Percentiles rank a stretch among this genome's conserved stretches.
Evolutionary conservation across 495 filamentous ascomycete species (phyloP).

Genomic region (Xylaria palmicola): DNA sequence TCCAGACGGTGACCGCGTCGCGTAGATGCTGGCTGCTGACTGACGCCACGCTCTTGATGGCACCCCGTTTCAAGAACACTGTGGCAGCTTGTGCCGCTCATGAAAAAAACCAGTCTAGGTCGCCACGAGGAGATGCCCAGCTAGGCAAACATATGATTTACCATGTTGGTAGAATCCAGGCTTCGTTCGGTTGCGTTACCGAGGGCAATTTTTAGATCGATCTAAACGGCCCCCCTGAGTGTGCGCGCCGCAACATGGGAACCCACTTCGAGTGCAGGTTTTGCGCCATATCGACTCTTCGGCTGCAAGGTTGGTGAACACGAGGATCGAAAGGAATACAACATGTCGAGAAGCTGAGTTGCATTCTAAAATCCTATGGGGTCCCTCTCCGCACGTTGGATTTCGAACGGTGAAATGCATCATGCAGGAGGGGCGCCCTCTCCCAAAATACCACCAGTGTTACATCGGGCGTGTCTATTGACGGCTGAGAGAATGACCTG

Average conservation of each 20-base stretch:
- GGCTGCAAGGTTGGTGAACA: not conserved
- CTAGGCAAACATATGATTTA: not conserved
- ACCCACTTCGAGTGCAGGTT: not conserved
- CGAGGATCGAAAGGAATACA: constrained; percentile 2
- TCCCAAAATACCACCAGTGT: constrained; percentile 3
- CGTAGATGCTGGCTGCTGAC: not conserved
- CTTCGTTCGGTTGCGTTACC: not conserved
- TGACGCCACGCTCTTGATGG: not conserved
- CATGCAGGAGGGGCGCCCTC: constrained; percentile 2
- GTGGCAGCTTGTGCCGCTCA: not conserved
- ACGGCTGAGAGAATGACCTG: not conserved
- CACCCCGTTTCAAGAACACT: constrained; percentile 4
- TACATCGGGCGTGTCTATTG: constrained; percentile 10
- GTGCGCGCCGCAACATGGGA: not conserved
- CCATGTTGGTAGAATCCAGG: not conserved
- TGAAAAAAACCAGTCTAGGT: not conserved
- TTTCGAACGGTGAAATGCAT: not conserved
- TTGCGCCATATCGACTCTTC: not conserved
- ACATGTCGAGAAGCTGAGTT: not conserved
- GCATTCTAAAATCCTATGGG: not conserved
- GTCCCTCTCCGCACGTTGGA: not conserved
- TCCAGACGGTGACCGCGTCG: not conserved
- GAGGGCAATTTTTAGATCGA: constrained; percentile 1
- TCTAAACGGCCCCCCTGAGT: not conserved
- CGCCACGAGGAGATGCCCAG: not conserved